Percentiles rank a stretch among this genome's conserved stretches.
Conservation (phyloP, 1,284 basidiomycete genomes). For the Sporisorium sorghi region DNA sequence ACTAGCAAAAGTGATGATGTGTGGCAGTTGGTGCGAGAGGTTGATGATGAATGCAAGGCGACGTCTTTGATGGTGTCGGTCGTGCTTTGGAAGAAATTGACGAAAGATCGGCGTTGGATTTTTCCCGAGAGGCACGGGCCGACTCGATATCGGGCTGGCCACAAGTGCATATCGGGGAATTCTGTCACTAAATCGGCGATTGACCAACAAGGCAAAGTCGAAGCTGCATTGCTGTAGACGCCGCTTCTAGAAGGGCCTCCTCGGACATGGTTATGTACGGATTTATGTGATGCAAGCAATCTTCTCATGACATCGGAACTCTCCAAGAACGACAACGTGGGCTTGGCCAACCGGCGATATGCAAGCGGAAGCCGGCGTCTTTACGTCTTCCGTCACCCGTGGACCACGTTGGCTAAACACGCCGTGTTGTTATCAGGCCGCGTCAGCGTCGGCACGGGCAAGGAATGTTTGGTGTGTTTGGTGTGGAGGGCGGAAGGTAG, state of each 20-base stretch:
- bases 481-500: not conserved
- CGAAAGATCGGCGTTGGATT: not conserved
- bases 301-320: not conserved
- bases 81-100: not conserved
- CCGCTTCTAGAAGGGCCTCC: no score
- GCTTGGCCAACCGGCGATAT: not conserved
- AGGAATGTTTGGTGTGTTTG: not conserved
- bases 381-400: no score
- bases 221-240: no score
- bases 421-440: conserved; percentile 4
- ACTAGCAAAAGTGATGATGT: conserved; percentile 1
- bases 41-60: not conserved
- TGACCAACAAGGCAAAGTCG: no score
- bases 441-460: not conserved
- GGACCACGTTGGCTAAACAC: not conserved
- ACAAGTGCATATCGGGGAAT: no score
- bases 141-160: not conserved
- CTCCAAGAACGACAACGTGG: not conserved
- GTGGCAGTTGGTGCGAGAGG: not conserved
- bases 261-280: no score
- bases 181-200: no score
- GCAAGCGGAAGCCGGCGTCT: not conserved
- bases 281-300: no score
- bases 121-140: conserved; percentile 6
- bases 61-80: not conserved